A percentile compares a stretch with the other conserved stretches of the same genome.
phyloP scores from a whole-genome alignment of 2,329 filamentous ascomycete species.

The Shiraia bambusicola region DNA sequence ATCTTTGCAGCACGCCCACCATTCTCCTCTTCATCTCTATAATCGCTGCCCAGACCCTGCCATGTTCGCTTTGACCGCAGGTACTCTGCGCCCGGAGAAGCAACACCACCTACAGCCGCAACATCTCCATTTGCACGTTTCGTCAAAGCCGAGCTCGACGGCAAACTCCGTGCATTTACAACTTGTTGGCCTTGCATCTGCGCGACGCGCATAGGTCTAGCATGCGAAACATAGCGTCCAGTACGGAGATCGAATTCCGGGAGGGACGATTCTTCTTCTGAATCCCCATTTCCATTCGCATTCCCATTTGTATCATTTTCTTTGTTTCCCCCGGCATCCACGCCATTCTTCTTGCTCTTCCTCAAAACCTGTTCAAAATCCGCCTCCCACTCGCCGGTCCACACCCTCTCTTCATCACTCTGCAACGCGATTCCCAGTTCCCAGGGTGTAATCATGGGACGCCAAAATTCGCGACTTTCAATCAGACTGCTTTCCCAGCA shows the following conservation, averaged over 20 bases:
- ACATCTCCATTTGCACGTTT: constrained; percentile 69
- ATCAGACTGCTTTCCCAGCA: constrained; percentile 97
- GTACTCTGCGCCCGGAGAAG: constrained; percentile 91
- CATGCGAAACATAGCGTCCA: constrained; percentile 76
- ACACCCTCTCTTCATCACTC: constrained; percentile 73
- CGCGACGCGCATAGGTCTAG: constrained; percentile 63
- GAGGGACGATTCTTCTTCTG: constrained; percentile 66
- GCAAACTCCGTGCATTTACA: constrained; percentile 14
- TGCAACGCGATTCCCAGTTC: constrained; percentile 79
- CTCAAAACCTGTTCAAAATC: constrained; percentile 73
- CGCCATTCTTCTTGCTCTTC: constrained; percentile 6
- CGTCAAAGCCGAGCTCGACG: constrained; percentile 57
- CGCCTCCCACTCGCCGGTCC: constrained; percentile 86
- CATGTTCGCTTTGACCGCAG: constrained; percentile 81
- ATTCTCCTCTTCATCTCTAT: constrained; percentile 62
- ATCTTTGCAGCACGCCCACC: constrained; percentile 62
- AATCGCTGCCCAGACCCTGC: constrained; percentile 89
- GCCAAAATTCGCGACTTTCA: constrained; percentile 85
- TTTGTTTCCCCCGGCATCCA: constrained; percentile 61
- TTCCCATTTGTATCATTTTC: constrained; percentile 25
- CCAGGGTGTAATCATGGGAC: constrained; percentile 90
- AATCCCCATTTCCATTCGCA: constrained; percentile 58
- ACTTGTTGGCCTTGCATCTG: constrained; percentile 1
- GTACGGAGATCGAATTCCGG: constrained; percentile 93
- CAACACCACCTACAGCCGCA: constrained; percentile 76